Evolutionary conservation across 2,329 filamentous ascomycete species (phyloP).

Genomic region (Verticillium nonalfalfae): DNA sequence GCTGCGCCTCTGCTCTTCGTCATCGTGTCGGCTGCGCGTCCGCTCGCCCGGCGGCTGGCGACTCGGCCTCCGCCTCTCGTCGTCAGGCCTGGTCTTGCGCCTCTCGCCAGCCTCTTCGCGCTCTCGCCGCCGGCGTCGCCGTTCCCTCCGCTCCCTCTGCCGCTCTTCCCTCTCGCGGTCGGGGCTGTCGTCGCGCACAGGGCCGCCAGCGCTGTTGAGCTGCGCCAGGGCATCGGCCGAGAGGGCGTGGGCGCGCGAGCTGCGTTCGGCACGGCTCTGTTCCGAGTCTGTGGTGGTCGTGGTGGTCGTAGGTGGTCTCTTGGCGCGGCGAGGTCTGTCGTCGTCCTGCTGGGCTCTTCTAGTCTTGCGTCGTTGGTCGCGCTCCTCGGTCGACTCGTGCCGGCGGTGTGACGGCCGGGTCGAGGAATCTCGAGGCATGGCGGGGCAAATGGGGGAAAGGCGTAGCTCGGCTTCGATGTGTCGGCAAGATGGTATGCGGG

Average conservation of each 20-base stretch:
- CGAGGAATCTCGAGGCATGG: conserved; percentile 18
- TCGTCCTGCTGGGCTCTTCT: conserved; percentile 20
- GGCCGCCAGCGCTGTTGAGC: conserved; percentile 35
- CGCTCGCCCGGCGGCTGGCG: conserved; percentile 5
- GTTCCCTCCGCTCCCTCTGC: conserved; percentile 27
- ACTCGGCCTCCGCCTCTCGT: conserved; percentile 14
- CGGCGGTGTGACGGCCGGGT: conserved; percentile 22
- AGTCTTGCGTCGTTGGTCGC: conserved; percentile 28
- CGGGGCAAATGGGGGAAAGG: background rate
- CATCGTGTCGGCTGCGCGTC: conserved; percentile 10
- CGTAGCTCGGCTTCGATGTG: background rate
- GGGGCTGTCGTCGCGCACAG: conserved; percentile 10
- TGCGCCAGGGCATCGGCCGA: conserved; percentile 56
- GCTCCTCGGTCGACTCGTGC: conserved; percentile 18
- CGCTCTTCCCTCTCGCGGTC: conserved; percentile 18
- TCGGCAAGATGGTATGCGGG: conserved; percentile 26
- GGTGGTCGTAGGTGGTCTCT: conserved; percentile 20
- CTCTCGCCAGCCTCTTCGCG: conserved; percentile 6
- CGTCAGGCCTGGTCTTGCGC: conserved; percentile 11
- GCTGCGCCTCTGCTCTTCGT: conserved; percentile 13
- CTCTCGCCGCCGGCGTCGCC: conserved; percentile 17
- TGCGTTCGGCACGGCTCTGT: conserved; percentile 19
- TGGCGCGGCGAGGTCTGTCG: conserved; percentile 14
- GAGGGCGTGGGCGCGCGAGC: conserved; percentile 22
- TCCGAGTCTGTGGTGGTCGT: conserved; percentile 16